Conservation (phyloP, 1,284 basidiomycete genomes). For the Trametes hirsuta region DNA sequence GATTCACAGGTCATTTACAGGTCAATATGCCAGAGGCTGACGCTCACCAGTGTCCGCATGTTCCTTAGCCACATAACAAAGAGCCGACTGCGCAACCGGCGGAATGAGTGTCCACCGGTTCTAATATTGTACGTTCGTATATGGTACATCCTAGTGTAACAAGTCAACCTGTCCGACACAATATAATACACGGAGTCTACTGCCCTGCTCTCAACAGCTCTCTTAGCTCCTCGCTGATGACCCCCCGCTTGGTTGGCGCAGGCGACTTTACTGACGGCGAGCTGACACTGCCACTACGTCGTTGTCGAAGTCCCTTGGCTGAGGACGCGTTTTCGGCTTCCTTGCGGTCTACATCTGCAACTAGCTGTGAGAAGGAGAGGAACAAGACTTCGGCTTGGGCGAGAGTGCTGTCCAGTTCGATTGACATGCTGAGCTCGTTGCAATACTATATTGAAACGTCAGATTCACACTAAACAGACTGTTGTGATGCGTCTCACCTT, state of each 20-base stretch:
- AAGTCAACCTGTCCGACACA: constrained; percentile 13
- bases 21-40: neutral
- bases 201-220: constrained; percentile 23
- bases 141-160: constrained; percentile 22
- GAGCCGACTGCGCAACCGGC: too few relatives aligned
- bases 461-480: neutral
- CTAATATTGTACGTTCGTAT: neutral
- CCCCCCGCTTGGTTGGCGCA: constrained; percentile 6
- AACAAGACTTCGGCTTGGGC: constrained; percentile 95
- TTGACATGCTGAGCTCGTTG: constrained; percentile 92
- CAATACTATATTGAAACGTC: constrained; percentile 62
- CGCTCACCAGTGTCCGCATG: neutral
- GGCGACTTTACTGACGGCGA: neutral
- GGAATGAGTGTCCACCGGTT: neutral
- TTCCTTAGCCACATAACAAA: neutral
- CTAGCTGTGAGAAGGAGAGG: constrained; percentile 81
- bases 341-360: constrained; percentile 85
- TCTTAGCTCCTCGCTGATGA: constrained; percentile 22
- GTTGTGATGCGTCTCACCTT: constrained; percentile 54
- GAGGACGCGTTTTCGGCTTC: constrained; percentile 51
- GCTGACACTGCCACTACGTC: constrained; percentile 10
- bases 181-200: constrained; percentile 12
- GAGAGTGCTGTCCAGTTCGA: constrained; percentile 89
- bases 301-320: constrained; percentile 10
- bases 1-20: too few relatives aligned